Conservation (phyloP, 1,284 basidiomycete genomes). For the Schizophyllum amplum region DNA sequence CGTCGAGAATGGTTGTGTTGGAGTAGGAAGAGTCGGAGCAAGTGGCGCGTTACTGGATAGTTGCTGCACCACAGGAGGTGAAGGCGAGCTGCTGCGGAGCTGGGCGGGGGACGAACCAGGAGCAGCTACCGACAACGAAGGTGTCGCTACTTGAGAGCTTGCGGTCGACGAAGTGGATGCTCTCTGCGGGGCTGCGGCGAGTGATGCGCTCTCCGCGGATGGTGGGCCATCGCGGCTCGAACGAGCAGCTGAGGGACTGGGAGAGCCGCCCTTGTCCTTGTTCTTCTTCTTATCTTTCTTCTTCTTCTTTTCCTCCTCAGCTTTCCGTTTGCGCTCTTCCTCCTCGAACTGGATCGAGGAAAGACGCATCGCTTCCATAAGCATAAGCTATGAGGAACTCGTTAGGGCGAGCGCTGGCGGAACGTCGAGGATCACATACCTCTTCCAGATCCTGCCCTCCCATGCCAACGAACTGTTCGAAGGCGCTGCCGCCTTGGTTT, state of each 20-base stretch:
- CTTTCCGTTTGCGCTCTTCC: slow-evolving; percentile 62
- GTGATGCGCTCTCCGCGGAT: not conserved
- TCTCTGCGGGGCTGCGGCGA: not conserved
- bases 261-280: slow-evolving; percentile 4
- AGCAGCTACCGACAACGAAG: slow-evolving; percentile 16
- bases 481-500: slow-evolving; percentile 44
- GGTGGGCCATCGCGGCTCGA: not conserved
- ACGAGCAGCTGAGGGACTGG: slow-evolving; percentile 3
- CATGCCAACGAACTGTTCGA: slow-evolving; percentile 59
- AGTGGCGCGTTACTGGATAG: slow-evolving; percentile 11
- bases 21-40: slow-evolving; percentile 22
- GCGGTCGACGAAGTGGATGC: not conserved
- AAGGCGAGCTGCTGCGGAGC: slow-evolving; percentile 19
- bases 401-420: slow-evolving; percentile 1
- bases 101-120: slow-evolving; percentile 11
- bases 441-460: slow-evolving; percentile 84
- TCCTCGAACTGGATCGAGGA: slow-evolving; percentile 89
- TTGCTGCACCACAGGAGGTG: slow-evolving; percentile 16
- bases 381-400: slow-evolving; percentile 70
- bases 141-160: slow-evolving; percentile 1
- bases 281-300: slow-evolving; percentile 1
- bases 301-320: slow-evolving; percentile 44
- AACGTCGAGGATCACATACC: slow-evolving; percentile 36
- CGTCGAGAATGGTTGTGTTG: slow-evolving; percentile 35
- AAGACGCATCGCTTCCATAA: slow-evolving; percentile 98